Evolutionary conservation across 139 green algal genomes (phyloP).

Genomic region (Closterium sp.): DNA sequence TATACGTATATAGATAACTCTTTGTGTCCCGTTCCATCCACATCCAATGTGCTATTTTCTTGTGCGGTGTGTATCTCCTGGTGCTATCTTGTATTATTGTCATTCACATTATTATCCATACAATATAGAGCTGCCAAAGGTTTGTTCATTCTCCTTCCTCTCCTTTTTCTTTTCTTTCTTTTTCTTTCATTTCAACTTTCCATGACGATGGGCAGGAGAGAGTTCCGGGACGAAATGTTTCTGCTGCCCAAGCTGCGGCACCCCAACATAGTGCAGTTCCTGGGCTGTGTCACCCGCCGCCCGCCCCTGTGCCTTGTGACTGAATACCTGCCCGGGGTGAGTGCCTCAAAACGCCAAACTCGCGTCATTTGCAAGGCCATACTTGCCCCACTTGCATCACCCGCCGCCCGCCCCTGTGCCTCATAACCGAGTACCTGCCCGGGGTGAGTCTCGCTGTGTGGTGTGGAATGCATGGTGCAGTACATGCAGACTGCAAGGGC

Average conservation of each 20-base stretch:
- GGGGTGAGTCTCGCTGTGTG: background rate
- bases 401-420: background rate
- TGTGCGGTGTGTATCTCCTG: background rate
- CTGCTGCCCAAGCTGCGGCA: conserved; percentile 59
- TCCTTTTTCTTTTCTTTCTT: background rate
- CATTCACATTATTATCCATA: background rate
- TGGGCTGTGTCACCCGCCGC: background rate
- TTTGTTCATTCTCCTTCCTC: background rate
- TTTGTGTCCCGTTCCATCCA: too few species aligned
- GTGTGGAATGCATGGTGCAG: too few species aligned
- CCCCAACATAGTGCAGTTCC: conserved; percentile 61
- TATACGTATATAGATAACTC: too few species aligned
- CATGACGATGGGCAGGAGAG: conserved; percentile 19
- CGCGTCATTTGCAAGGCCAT: too few species aligned
- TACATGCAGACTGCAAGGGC: too few species aligned
- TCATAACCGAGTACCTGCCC: background rate
- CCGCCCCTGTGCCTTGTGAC: too few species aligned
- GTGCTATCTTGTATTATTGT: background rate
- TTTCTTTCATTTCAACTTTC: background rate
- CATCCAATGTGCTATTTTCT: background rate
- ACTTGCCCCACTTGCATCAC: background rate
- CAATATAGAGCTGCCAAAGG: background rate
- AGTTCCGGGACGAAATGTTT: conserved; percentile 58
- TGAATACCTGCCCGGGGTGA: too few species aligned
- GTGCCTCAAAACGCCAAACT: too few species aligned